Base-by-base conservation (phyloP, 1,139 yeast species). In the Taphrina deformans region DNA sequence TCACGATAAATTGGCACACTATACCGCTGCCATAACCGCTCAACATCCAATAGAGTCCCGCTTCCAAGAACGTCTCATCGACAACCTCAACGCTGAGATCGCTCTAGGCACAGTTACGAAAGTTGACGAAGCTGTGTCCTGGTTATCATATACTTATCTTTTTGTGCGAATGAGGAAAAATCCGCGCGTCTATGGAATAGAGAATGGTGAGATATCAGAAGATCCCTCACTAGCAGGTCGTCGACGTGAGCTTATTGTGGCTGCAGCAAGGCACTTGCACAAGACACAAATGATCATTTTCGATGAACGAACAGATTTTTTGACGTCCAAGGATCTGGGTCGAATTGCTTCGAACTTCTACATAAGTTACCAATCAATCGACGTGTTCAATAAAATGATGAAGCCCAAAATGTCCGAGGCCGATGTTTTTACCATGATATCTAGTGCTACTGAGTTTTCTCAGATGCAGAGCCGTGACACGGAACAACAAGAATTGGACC, bases 41-140 rank as follows among this genome's bases (percentile, higher is more conserved):
- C 99, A 95, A 73, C 97, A 91, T 76, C 97, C 99, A 0, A 93
- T 95, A 67, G 99, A 95, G 75, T 90, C 97, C 18, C 84, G 85
- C 67, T 79, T 95, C 56, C 81, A 86, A 67, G 86, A 84, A 0
- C 90, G 89, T 72, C 76, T 95, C 40, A 92, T 89, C 16, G 99
- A 95, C 75, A 92, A 92, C 70, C 79, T 95, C 73, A 95, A 95
- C 75, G 99, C 99, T 0, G 99, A 95, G 74, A 91, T 95, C 26
- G 87, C 98, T 0, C 77, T 93, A 31, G 99, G 99, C 0, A 91
- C 96, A 0, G 99, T 95, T 1, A 90, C 98, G 0, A 92, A 88
- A 72, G 85, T 93, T 6, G 96, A 89, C 52, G 99, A 95, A 77
- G 99, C 93, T 66, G 87, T 95, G 0, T 90, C 88, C 70, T 95